Percentiles rank a stretch among this genome's conserved stretches.
These are phyloP conservation scores for Beauveria australis DNA, from an alignment of 2,329 filamentous ascomycete species.

Conservation along the genomic window DNA sequence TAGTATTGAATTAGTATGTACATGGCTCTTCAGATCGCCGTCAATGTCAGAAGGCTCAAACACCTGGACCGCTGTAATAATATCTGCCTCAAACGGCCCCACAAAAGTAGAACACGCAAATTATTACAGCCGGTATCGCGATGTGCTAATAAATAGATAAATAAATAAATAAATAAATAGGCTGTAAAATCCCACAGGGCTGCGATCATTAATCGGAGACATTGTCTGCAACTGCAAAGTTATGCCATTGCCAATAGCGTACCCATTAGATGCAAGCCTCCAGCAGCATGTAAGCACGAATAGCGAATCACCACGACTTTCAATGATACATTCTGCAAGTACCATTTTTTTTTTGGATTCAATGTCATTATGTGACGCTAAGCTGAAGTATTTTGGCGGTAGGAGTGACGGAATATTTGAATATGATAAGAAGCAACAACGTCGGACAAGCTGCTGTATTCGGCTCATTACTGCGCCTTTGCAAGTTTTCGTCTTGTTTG, in stretches of 20 bases:
- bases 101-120: neutral
- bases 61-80: neutral
- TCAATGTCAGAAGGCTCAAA: neutral
- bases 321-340: neutral
- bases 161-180: too few species aligned
- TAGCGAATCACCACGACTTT: neutral
- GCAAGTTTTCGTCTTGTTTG: too few species aligned
- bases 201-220: neutral
- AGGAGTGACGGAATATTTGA: neutral
- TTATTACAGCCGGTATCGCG: neutral
- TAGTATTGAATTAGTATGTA: too few species aligned
- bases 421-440: too few species aligned
- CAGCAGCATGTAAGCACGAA: neutral
- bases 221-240: neutral
- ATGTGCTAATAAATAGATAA: neutral
- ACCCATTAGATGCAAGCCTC: neutral
- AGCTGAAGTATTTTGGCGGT: neutral
- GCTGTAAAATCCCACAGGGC: neutral
- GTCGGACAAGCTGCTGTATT: neutral
- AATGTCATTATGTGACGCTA: too few species aligned
- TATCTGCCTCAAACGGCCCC: neutral
- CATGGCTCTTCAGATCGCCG: neutral
- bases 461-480: neutral
- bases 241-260: neutral
- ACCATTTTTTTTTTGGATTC: neutral